A percentile compares a stretch with the other conserved stretches of the same genome.
Conservation (phyloP, 768 basidiomycete species). For the Agrocybe praecox region DNA sequence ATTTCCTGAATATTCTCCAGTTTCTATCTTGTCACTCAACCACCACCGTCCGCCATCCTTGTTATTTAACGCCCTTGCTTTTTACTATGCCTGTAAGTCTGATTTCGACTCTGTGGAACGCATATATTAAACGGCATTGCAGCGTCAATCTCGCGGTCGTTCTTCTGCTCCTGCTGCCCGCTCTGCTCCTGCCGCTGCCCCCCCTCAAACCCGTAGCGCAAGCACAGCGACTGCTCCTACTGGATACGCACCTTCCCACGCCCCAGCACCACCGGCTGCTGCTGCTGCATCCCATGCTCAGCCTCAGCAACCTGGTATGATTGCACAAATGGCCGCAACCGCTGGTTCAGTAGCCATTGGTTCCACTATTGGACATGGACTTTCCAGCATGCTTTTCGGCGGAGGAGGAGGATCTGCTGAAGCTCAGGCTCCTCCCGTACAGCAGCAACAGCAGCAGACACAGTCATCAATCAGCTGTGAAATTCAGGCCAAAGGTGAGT, state of each 20-base stretch:
- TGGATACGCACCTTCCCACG: conserved; percentile 42
- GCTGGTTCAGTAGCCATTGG: conserved; percentile 90
- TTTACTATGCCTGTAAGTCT: conserved; percentile 42
- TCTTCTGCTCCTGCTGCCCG: conserved; percentile 56
- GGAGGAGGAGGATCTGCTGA: conserved; percentile 55
- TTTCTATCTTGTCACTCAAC: conserved; percentile 24
- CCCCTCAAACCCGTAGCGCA: conserved; percentile 48
- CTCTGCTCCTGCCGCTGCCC: conserved; percentile 46
- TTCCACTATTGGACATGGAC: conserved; percentile 87
- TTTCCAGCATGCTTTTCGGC: conserved; percentile 90
- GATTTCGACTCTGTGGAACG: neutral
- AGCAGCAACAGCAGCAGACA: conserved; percentile 46
- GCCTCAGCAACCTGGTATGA: conserved; percentile 65
- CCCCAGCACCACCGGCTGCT: conserved; percentile 48
- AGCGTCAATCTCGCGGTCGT: conserved; percentile 83
- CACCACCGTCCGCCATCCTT: conserved; percentile 29
- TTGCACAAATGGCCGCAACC: conserved; percentile 87
- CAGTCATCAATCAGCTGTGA: conserved; percentile 62
- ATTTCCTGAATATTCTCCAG: conserved; percentile 18
- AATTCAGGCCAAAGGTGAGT: conserved; percentile 76
- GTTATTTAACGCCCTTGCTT: conserved; percentile 7
- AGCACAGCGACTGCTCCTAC: conserved; percentile 55
- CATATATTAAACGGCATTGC: conserved; percentile 1
- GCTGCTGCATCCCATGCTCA: conserved; percentile 45
- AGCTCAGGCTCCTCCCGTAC: conserved; percentile 47